Evolutionary conservation across 306 rosid species (phyloP).

Genomic region (Alnus rubra): DNA sequence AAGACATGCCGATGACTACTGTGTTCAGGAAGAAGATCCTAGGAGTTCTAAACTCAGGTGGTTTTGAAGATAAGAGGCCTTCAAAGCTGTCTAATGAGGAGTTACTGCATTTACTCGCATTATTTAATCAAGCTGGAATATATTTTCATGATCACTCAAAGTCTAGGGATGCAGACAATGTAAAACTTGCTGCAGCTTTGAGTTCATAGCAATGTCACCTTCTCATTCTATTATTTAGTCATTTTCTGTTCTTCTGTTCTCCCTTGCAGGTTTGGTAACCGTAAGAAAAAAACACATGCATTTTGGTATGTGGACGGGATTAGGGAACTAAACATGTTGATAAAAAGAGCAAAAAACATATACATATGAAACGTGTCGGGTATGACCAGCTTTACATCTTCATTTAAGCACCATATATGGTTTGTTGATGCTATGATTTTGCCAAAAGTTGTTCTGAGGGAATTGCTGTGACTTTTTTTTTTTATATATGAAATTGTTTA

Average conservation of each 20-base stretch:
- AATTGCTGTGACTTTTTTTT: too few relatives aligned
- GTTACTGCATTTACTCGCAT: slow-evolving; percentile 54
- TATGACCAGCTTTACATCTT: too few relatives aligned
- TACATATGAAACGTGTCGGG: not conserved
- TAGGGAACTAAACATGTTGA: not conserved
- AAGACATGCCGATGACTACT: slow-evolving; percentile 15
- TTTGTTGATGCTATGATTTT: too few relatives aligned
- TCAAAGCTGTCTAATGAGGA: slow-evolving; percentile 60
- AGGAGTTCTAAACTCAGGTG: slow-evolving; percentile 53
- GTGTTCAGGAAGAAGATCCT: slow-evolving; percentile 47
- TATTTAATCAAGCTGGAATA: slow-evolving; percentile 73
- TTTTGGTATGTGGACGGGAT: not conserved
- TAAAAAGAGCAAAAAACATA: not conserved
- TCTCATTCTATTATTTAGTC: not conserved
- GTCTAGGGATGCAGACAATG: slow-evolving; percentile 23
- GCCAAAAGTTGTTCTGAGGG: not conserved
- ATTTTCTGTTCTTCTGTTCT: not conserved
- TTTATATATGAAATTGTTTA: too few relatives aligned
- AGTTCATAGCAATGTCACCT: slow-evolving; percentile 1
- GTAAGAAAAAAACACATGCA: not conserved
- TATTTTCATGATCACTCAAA: slow-evolving; percentile 50
- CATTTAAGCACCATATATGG: too few relatives aligned
- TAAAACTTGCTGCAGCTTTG: slow-evolving; percentile 31
- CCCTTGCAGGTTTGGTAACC: not conserved
- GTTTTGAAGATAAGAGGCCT: slow-evolving; percentile 75